Evolutionary conservation across 2,329 filamentous ascomycete species (phyloP), one percentile per base, ranked within the genome.

Genomic region (Cordyceps militaris): DNA sequence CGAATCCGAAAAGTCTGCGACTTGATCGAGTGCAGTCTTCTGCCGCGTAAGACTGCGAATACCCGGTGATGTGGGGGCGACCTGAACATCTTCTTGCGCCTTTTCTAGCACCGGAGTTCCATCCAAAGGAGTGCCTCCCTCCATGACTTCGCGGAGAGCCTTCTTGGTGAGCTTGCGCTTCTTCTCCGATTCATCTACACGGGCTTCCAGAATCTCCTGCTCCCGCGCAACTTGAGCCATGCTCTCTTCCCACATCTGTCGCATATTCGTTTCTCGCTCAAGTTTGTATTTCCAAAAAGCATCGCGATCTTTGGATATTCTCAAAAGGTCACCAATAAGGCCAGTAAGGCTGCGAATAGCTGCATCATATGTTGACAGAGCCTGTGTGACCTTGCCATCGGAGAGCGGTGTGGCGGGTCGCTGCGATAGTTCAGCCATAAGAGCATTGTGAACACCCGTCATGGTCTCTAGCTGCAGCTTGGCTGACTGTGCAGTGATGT

Each of bases 181-280:
- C 68, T 88, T 83, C 70, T 97, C 93, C 1, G 91, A 89, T 71
- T 96, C 89, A 46, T 89, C 91, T 60, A 97, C 89, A 59, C 86
- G 87, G 36, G 84, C 89, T 69, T 97, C 91, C 1, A 99, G 80
- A 53, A 91, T 83, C 72, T 97, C 94, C 66, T 99, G 94, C 70
- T 99, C 94, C 57, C 85, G 86, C 19, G 92, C 94, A n/a, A 99
- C 88, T 66, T 92, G 86, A 10, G 94, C 91, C 94, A 99, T 97
- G 73, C 92, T 97, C 67, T 99, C 94, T 73, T 99, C 94, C 94
- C 94, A 99, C 84, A 99, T 89, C 60, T 89, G 87, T 38, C 94
- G 85, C 74, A 97, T 87, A 69, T 96, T 90, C 44, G 87, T 86
- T 74, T 99, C 94, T 56, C 91, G 87, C 64, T 96, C 92, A 42